Evolutionary conservation across 2,329 filamentous ascomycete genomes (phyloP).

Genomic region (Aspergillus udagawae): DNA sequence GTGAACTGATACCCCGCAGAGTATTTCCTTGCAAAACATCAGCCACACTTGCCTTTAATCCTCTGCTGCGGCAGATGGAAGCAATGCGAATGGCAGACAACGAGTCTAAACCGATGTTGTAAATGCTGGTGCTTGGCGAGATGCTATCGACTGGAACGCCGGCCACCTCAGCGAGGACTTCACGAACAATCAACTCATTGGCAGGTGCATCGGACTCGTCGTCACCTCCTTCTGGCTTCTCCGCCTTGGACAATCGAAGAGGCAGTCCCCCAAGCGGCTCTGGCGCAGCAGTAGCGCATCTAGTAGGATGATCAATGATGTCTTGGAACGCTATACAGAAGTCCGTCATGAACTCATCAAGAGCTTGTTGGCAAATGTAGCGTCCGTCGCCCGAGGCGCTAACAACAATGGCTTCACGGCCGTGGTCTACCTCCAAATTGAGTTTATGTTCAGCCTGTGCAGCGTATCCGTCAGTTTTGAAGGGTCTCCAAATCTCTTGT

Average conservation of each 20-base stretch:
- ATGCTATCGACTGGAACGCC: conserved; percentile 18
- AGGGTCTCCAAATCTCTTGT: conserved; percentile 22
- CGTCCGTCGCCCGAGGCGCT: conserved; percentile 19
- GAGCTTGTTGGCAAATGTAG: conserved; percentile 17
- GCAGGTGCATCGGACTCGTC: conserved; percentile 4
- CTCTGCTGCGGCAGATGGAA: conserved; percentile 22
- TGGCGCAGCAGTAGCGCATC: conserved; percentile 21
- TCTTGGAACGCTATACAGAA: conserved; percentile 22
- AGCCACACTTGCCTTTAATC: conserved; percentile 25
- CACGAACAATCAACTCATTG: conserved; percentile 16
- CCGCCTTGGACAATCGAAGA: conserved; percentile 6
- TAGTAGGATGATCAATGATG: conserved; percentile 24
- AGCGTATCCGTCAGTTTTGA: conserved; percentile 17
- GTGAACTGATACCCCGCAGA: conserved; percentile 25
- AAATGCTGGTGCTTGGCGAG: conserved; percentile 26
- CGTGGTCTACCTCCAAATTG: conserved; percentile 29
- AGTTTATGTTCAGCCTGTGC: conserved; percentile 27
- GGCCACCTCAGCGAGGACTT: conserved; percentile 21
- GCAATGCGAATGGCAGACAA: conserved; percentile 30
- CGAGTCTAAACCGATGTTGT: conserved; percentile 29
- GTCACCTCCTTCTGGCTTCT: background rate
- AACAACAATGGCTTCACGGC: conserved; percentile 15
- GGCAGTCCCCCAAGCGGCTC: conserved; percentile 19
- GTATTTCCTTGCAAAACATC: conserved; percentile 30
- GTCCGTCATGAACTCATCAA: conserved; percentile 13